Base-by-base conservation (phyloP, 2,329 filamentous ascomycete species). In the Penicillium sp. region DNA sequence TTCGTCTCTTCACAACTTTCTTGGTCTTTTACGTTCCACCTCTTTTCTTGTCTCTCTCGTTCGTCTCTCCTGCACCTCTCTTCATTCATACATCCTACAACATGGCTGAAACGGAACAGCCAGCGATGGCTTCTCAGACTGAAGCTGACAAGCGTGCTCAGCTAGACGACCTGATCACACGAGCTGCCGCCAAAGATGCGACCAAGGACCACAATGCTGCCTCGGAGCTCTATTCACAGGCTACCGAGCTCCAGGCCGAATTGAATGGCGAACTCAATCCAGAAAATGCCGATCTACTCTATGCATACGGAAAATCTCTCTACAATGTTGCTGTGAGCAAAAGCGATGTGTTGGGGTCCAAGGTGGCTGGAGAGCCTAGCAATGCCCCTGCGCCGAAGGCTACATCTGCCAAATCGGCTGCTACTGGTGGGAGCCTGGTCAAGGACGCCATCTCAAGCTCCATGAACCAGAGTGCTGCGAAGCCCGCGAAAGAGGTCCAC, bases 261-360 rank as follows among this genome's bases (percentile, higher is more conserved):
- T 83, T 97, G 75, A 95, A 97, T 76, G 95, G 94, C 76, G 95
- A 98, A 79, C 91, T 96, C 84, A 88, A 88, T 16, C 87, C 91
- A 4, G 89, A 92, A 60, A 99, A 99, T 71, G 94, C 93, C 54
- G 94, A 98, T 75, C 86, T 99, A 51, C 86, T 98, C 22, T 99
- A 96, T 77, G 86, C 93, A 65, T 99, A 99, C 78, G 95, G 95
- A 14, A 91, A 94, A 74, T 92, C 92, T 59, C 82, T 99, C 22
- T 98, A 96, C 83, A 93, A 93, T 76, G 90, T 98, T 62, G 95
- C 93, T 33, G 91, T 98, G 75, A 89, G 87, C 76, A 97, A 96
- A 78, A 97, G 93, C 74, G 93, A 98, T 73, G 93, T 99, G 26
- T 83, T 99, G 38, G 95, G 95, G 59, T 91, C 90, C 37, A 90